Base-by-base conservation (phyloP, 208 protist species). In the Trypanosoma brucei region DNA sequence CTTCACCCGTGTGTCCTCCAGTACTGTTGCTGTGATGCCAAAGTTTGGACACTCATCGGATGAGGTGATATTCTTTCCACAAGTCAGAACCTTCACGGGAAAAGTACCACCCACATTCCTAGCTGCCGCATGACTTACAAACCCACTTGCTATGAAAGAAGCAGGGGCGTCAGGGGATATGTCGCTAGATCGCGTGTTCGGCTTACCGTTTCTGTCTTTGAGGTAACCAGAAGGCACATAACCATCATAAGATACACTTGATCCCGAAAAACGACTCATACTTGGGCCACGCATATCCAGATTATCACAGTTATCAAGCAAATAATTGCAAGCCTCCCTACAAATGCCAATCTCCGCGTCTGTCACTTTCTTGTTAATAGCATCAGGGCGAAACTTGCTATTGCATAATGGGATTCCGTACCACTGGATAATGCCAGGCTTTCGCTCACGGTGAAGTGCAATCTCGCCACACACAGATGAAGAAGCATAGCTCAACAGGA, bases 381-480 rank as follows among this genome's bases (percentile, higher is more conserved):
- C 42, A 14, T 7, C 55, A 50, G 85, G 83, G 53, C 75, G 46
- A 53, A 91, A 83, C 50, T 79, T 0, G 33, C 36, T 33, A n/a
- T 86, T 62, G 62, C 81, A 88, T 68, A 65, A 85, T 63, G 84
- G 84, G 36, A 88, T 75, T 9, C 79, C 45, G 63, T 81, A 86
- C 80, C 81, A 92, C 76, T 92, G 84, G 33, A 88, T 70, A 39
- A 92, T 31, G 45, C 84, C 84, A 1, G 84, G 84, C 65, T 79
- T 75, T 48, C 84, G 84, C 51, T 68, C 63, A 68, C 78, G 79
- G 61, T 92, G 84, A 37, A 83, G 60, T 7, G 49, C 57, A 55
- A 92, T 66, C 79, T 92, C 84, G 30, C 81, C 84, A 61, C 82
- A 88, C 6, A 11, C 6, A 34, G 9, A 7, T 22, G 6, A 6